Conservation (phyloP, 768 basidiomycete genomes). For the Lentinula boryana region DNA sequence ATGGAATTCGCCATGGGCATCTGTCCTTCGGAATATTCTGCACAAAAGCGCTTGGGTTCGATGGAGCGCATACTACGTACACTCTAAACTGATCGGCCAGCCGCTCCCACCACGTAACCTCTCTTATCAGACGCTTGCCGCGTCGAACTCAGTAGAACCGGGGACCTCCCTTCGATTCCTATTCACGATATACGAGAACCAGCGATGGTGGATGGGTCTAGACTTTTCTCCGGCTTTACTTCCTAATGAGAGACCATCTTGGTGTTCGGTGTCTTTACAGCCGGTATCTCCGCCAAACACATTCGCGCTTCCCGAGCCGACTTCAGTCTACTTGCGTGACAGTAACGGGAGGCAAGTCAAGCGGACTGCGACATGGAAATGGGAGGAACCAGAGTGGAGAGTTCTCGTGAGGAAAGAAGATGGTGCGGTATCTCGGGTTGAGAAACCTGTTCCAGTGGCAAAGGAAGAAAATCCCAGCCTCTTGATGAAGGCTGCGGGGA, state of each 20-base stretch:
- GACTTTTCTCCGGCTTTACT: constrained; percentile 94
- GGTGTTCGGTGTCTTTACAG: constrained; percentile 57
- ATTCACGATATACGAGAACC: constrained; percentile 91
- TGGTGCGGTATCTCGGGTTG: constrained; percentile 45
- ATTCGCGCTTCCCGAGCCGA: constrained; percentile 60
- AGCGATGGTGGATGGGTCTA: constrained; percentile 96
- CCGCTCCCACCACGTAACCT: constrained; percentile 27
- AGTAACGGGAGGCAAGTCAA: constrained; percentile 46
- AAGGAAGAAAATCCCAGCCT: constrained; percentile 43
- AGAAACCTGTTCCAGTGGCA: constrained; percentile 49
- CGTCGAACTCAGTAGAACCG: constrained; percentile 23
- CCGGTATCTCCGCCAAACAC: constrained; percentile 67
- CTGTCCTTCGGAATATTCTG: constrained; percentile 46
- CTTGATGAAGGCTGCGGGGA: constrained; percentile 51
- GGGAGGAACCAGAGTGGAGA: constrained; percentile 91
- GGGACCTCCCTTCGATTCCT: constrained; percentile 61
- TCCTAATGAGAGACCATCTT: constrained; percentile 85
- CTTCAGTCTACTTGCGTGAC: constrained; percentile 49
- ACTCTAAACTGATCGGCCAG: constrained; percentile 48
- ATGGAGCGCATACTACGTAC: constrained; percentile 48
- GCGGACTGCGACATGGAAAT: constrained; percentile 77
- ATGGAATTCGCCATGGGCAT: constrained; percentile 66
- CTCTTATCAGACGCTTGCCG: constrained; percentile 23
- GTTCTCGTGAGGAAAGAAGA: constrained; percentile 62
- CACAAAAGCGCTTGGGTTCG: constrained; percentile 65